A percentile compares a stretch with the other conserved stretches of the same genome.
phyloP scores from a whole-genome alignment of 2,329 filamentous ascomycete genomes.

The Penicillium sp. region DNA sequence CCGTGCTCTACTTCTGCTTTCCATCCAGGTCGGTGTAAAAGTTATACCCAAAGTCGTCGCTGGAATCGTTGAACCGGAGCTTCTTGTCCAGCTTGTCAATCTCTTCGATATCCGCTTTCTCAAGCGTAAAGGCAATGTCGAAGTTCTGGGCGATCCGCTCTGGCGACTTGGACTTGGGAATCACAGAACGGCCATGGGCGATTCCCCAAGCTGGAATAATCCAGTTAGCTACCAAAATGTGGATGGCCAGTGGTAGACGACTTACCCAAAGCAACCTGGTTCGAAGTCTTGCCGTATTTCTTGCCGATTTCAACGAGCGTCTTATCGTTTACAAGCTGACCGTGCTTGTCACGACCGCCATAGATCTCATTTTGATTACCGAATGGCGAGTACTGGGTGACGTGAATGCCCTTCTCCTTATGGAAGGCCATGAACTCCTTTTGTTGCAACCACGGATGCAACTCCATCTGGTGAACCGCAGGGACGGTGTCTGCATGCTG shows the following conservation, averaged over 20 bases:
- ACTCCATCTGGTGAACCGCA: conserved; percentile 27
- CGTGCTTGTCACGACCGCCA: conserved; percentile 35
- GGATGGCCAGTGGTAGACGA: too few relatives aligned
- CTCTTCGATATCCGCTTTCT: conserved; percentile 52
- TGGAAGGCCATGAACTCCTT: conserved; percentile 17
- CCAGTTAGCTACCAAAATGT: not conserved
- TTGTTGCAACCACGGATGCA: conserved; percentile 29
- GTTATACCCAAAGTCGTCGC: conserved; percentile 14
- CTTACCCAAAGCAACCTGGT: conserved; percentile 22
- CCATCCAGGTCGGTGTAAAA: conserved; percentile 20
- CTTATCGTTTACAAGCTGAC: conserved; percentile 21
- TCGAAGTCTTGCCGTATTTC: conserved; percentile 25
- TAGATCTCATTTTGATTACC: conserved; percentile 49
- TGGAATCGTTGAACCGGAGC: conserved; percentile 21
- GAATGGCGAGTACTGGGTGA: conserved; percentile 24
- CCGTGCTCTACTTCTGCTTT: not conserved
- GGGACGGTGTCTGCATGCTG: conserved; percentile 37
- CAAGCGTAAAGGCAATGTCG: conserved; percentile 56
- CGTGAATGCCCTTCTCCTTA: conserved; percentile 21
- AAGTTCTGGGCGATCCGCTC: conserved; percentile 36
- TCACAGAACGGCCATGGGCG: conserved; percentile 45
- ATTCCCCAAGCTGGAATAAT: conserved; percentile 46
- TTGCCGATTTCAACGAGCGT: conserved; percentile 20
- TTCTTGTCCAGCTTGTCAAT: conserved; percentile 44
- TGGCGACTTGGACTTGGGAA: conserved; percentile 47